Evolutionary conservation across 106 monocot genomes (phyloP).

Genomic region (Dendrobium chrysotoxum): DNA sequence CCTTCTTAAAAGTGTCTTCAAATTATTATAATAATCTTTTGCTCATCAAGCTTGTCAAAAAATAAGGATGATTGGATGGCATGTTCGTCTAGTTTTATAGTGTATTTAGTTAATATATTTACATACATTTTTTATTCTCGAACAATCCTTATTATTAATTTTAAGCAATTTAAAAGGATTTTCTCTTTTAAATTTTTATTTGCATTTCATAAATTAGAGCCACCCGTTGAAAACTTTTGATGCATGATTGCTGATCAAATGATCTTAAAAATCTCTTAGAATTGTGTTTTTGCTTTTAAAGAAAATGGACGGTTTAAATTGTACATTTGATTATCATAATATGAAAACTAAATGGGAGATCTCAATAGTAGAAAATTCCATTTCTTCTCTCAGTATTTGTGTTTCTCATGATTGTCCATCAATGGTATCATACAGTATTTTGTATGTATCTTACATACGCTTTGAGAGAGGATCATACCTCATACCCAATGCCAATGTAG

Average conservation of each 20-base stretch:
- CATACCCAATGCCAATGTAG: no score
- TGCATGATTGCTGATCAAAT: neutral
- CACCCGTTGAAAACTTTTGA: neutral
- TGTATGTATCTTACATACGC: no score
- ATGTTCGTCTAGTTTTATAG: neutral
- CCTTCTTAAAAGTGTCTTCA: neutral
- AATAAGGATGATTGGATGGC: neutral
- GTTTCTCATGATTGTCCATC: no score
- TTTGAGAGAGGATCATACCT: no score
- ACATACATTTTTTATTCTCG: neutral
- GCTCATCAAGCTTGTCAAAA: neutral
- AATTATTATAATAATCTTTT: neutral
- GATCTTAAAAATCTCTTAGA: neutral
- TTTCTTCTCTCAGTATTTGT: no score
- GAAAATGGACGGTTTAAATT: no score
- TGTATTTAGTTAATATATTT: neutral
- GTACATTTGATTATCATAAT: no score
- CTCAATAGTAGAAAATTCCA: no score
- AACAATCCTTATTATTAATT: neutral
- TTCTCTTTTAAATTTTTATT: neutral
- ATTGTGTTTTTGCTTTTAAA: neutral
- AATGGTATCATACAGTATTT: no score
- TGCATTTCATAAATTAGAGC: neutral
- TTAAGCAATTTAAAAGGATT: neutral
- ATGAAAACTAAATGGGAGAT: no score